Evolutionary conservation across 108 stramenopile species (phyloP).

Genomic region (Pseudonitzschia multiseries): DNA sequence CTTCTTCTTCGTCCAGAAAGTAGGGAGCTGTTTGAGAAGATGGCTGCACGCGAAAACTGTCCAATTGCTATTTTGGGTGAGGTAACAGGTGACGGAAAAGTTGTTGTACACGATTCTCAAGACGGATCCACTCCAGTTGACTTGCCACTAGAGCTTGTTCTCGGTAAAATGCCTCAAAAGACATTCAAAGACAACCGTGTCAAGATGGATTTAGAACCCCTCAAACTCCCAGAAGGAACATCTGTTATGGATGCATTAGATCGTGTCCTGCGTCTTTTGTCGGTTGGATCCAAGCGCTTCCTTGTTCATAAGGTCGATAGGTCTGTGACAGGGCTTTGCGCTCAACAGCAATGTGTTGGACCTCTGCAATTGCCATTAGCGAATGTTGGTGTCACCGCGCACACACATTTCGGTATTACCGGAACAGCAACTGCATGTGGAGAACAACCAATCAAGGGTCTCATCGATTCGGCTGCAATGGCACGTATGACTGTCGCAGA

Average conservation of each 20-base stretch:
- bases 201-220: slow-evolving; percentile 55
- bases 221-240: slow-evolving; percentile 68
- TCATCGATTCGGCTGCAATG: slow-evolving; percentile 92
- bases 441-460: slow-evolving; percentile 97
- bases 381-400: slow-evolving; percentile 94
- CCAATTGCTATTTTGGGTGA: slow-evolving; percentile 86
- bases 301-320: slow-evolving; percentile 99
- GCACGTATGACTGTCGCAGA: slow-evolving; percentile 97
- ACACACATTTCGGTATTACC: slow-evolving; percentile 90
- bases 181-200: slow-evolving; percentile 84
- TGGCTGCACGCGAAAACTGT: slow-evolving; percentile 95
- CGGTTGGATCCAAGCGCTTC: slow-evolving; percentile 98
- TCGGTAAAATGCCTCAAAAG: slow-evolving; percentile 99
- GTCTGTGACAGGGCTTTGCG: slow-evolving; percentile 97
- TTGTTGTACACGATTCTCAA: slow-evolving; percentile 90
- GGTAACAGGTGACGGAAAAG: slow-evolving; percentile 91
- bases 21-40: slow-evolving; percentile 71
- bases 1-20: slow-evolving; percentile 84
- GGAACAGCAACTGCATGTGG: slow-evolving; percentile 97
- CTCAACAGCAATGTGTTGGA: slow-evolving; percentile 99
- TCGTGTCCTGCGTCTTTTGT: slow-evolving; percentile 91
- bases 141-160: slow-evolving; percentile 93
- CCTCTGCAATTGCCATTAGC: slow-evolving; percentile 96
- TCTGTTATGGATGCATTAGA: slow-evolving; percentile 75
- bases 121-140: slow-evolving; percentile 95